Evolutionary conservation across 495 filamentous ascomycete species (phyloP), one percentile per base, ranked within the genome.

Genomic region (Talaromyces trachyspermus): DNA sequence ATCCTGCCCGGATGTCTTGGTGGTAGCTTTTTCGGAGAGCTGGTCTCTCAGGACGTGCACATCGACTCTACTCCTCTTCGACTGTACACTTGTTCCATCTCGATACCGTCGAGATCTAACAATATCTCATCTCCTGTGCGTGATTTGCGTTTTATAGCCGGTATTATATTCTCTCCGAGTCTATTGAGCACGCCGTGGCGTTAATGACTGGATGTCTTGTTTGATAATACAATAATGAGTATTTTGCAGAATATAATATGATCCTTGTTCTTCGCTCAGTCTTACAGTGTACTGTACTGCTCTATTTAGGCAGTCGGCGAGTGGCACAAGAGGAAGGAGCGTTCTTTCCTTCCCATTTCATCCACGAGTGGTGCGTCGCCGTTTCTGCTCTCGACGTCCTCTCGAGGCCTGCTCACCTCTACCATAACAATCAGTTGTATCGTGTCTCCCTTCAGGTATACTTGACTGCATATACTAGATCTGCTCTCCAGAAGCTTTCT

Each of bases 61-160:
- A 14, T 42, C 39, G 11, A 24, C 22, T 9, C 6, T 10, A 24
- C 39, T 42, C 39, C 23, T 14, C 39, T 42, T 25, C 39, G 23
- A 42, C 39, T 42, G 39, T 42, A 42, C 14, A 42, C 23, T n/a
- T 42, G 20, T 42, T 40, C 35, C 35, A 38, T 38, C 35, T 38
- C 35, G 10, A 3, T 36, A n/a, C 19, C 33, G 8, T 15, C 33
- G 33, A 18, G 20, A 12, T 20, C 37, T n/a, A n/a, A n/a, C n/a
- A n/a, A n/a, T n/a, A n/a, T 40, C 37, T 40, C 37, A 20, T 23
- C 37, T 40, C 37, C 11, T 17, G 18, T 11, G 22, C 35, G 17
- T 22, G 35, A 38, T 19, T 38, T 19, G 35, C n/a, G 22, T 38
- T 10, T 38, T 20, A 27, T 11, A 5, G 22, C 17, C 35, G 35